Evolutionary conservation across 495 filamentous ascomycete genomes (phyloP).

Genomic region (Pyronema domesticum): DNA sequence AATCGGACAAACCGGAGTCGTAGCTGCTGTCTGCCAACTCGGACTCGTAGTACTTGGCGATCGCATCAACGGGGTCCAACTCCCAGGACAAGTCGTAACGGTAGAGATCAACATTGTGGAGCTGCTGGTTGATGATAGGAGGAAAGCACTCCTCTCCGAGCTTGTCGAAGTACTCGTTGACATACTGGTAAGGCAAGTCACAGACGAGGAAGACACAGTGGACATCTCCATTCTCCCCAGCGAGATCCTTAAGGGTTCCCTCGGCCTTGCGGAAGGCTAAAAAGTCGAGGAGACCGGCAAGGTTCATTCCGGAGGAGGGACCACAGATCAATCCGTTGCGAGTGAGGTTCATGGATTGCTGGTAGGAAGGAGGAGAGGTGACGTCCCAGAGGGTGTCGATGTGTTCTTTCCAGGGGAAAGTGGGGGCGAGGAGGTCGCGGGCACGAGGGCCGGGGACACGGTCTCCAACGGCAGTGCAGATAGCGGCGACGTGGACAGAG

Average conservation of each 20-base stretch:
- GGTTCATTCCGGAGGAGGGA: slow-evolving; percentile 41
- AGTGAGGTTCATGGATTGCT: slow-evolving; percentile 36
- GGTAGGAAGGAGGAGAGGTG: slow-evolving; percentile 35
- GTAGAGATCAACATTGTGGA: slow-evolving; percentile 35
- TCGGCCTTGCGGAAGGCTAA: slow-evolving; percentile 32
- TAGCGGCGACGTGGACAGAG: slow-evolving; percentile 33
- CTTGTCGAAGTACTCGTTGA: slow-evolving; percentile 41
- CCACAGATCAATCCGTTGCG: slow-evolving; percentile 42
- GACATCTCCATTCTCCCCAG: slow-evolving; percentile 31
- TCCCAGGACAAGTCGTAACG: slow-evolving; percentile 39
- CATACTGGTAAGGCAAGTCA: slow-evolving; percentile 47
- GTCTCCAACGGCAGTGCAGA: slow-evolving; percentile 39
- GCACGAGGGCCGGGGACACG: slow-evolving; percentile 40
- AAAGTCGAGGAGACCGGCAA: slow-evolving; percentile 37
- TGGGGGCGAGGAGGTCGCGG: slow-evolving; percentile 33
- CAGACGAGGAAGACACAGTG: slow-evolving; percentile 43
- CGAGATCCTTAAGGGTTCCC: slow-evolving; percentile 30
- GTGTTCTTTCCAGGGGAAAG: slow-evolving; percentile 40
- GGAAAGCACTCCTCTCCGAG: slow-evolving; percentile 35
- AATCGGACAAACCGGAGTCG: slow-evolving; percentile 17
- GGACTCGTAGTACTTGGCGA: slow-evolving; percentile 4
- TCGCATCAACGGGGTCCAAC: slow-evolving; percentile 17
- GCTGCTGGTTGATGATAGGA: slow-evolving; percentile 36
- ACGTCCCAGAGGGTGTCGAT: slow-evolving; percentile 39
- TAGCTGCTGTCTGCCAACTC: not conserved